Evolutionary conservation across 441 rosid genomes (phyloP), one percentile per base, ranked within the genome.

Genomic region (Pelargonium cotyledonis): DNA sequence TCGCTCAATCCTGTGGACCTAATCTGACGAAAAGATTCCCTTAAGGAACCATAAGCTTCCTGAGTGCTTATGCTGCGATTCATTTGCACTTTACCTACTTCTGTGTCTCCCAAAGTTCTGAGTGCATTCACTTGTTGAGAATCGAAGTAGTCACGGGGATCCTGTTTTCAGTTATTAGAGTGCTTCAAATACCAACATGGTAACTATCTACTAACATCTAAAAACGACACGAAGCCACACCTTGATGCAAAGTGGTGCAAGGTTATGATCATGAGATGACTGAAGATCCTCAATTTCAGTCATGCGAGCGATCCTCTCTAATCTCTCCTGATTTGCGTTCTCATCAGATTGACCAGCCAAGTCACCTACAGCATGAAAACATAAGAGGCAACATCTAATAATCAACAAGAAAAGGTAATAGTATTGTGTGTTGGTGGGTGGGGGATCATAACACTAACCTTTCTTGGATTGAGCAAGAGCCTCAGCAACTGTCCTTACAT

Each of bases 141-240:
- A 82, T 94, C 97, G 78, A 94, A 94, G 82, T 94, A 94, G 67
- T 94, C 98, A 68, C 96, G 88, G 51, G 97, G 95, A 77, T 94
- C 97, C 98, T 94, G 82, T 74, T 79, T 78, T 71, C 71, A 73
- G 69, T 15, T 55, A 16, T 74, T 68, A 69, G 44, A 55, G 57
- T 47, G 23, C 35, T 62, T 67, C 40, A 72, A 44, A 46, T 41
- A 57, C 72, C 62, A 29, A 57, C n/a, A 10, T 23, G 21, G 63
- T 61, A 68, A 16, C 63, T 68, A 73, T 60, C 63, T 40, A 35
- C 40, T 35, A 35, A 35, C 40, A 35, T 57, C 71, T 12, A 64
- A 71, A 31, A 65, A 66, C 72, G 66, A 21, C 41, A 66, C 63
- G 61, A 65, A 64, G 65, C 35, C 71, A 35, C 71, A 91, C 97